A percentile compares a stretch with the other conserved stretches of the same genome.
These are phyloP conservation scores for Solanum arcanum DNA, from an alignment of 257 asterid genomes.

Conservation along the genomic window DNA sequence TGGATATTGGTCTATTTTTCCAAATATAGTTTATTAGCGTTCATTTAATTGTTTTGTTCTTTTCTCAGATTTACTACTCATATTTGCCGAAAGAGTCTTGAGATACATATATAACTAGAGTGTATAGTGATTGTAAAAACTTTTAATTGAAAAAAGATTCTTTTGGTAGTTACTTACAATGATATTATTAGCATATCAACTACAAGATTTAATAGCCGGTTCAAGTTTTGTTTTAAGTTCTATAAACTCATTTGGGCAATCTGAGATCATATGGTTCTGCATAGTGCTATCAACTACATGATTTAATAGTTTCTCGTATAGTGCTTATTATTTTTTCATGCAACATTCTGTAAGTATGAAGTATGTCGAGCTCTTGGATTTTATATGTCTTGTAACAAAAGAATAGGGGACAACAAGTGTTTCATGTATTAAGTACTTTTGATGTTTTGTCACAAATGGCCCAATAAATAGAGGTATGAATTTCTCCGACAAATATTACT, in stretches of 20 bases:
- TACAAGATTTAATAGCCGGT: not conserved
- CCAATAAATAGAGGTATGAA: too few relatives aligned
- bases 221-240: not conserved
- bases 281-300: too few relatives aligned
- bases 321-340: not conserved
- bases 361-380: not conserved
- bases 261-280: not conserved
- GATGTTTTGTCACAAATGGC: too few relatives aligned
- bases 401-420: too few relatives aligned
- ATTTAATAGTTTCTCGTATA: not conserved
- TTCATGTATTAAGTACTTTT: too few relatives aligned
- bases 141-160: not conserved
- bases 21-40: not conserved
- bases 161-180: not conserved
- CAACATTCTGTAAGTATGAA: not conserved
- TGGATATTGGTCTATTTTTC: slow-evolving; percentile 5
- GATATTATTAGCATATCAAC: not conserved
- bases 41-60: not conserved
- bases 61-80: not conserved
- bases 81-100: not conserved
- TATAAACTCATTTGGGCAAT: not conserved
- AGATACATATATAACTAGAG: not conserved
- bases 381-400: too few relatives aligned
- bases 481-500: too few relatives aligned
- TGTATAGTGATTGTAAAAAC: not conserved